These are phyloP conservation scores for Ceriops zippeliana DNA, from an alignment of 345 rosid species.

Conservation along the genomic window DNA sequence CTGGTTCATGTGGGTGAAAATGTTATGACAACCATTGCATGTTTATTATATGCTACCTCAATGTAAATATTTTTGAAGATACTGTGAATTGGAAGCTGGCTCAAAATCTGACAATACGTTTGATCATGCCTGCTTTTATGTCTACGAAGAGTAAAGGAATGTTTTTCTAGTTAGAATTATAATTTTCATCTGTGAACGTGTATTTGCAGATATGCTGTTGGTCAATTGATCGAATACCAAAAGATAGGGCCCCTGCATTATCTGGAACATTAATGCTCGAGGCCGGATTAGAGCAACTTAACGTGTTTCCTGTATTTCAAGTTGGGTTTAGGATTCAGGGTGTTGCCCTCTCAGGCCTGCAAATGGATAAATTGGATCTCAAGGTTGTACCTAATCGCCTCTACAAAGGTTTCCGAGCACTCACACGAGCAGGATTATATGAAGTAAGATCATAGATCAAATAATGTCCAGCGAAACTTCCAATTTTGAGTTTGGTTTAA, in stretches of 20 bases:
- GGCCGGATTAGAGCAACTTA: slow-evolving; percentile 60
- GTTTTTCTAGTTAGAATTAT: slow-evolving; percentile 1
- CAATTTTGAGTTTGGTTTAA: not conserved
- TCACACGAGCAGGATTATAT: slow-evolving; percentile 72
- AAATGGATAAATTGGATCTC: slow-evolving; percentile 72
- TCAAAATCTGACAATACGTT: not conserved
- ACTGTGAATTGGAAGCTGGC: not conserved
- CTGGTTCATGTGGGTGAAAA: not conserved
- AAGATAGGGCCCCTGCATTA: slow-evolving; percentile 76
- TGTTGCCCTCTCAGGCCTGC: slow-evolving; percentile 78
- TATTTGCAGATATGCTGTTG: slow-evolving; percentile 66
- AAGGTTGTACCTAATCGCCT: slow-evolving; percentile 60
- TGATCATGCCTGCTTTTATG: not conserved
- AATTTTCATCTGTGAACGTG: not conserved
- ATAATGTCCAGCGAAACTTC: not conserved
- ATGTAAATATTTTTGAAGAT: no score
- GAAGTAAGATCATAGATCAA: slow-evolving; percentile 66
- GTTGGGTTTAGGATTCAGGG: slow-evolving; percentile 86
- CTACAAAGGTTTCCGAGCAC: slow-evolving; percentile 88
- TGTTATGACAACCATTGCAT: not conserved
- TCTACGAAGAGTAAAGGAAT: not conserved
- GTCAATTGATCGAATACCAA: slow-evolving; percentile 82
- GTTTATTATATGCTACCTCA: not conserved
- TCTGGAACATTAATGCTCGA: slow-evolving; percentile 63
- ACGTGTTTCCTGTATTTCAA: slow-evolving; percentile 72